Percentiles rank a stretch among this genome's conserved stretches.
Conservation (phyloP, 2,329 filamentous ascomycete genomes). For the Exophiala aquamarina region DNA sequence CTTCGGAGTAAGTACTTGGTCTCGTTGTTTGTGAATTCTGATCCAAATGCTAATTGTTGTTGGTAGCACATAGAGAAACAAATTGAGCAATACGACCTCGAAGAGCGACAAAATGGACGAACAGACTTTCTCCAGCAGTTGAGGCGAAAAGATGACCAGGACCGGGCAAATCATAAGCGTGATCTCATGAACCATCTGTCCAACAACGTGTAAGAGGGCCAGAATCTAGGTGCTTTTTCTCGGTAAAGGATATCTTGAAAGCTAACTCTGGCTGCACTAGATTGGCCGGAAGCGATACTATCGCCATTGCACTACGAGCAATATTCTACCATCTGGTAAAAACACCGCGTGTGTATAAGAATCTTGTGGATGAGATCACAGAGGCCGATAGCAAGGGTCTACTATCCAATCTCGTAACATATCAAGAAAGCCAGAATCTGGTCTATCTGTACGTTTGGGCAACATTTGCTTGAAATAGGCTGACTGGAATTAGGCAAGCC, state of each 20-base stretch:
- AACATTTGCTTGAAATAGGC: not conserved
- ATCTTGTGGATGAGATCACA: constrained; percentile 9
- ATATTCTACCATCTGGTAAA: constrained; percentile 47
- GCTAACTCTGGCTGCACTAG: not conserved
- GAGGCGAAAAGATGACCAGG: constrained; percentile 8
- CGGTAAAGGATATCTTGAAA: not conserved
- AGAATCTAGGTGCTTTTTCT: no score
- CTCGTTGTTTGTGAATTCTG: no score
- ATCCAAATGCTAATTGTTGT: no score
- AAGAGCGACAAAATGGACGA: constrained; percentile 5
- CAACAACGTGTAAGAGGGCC: constrained; percentile 12
- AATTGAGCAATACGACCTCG: constrained; percentile 6
- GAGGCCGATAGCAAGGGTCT: constrained; percentile 5
- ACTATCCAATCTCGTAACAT: constrained; percentile 8
- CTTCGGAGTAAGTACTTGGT: constrained; percentile 1
- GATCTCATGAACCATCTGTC: constrained; percentile 15
- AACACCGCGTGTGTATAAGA: constrained; percentile 26
- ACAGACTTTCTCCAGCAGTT: constrained; percentile 14
- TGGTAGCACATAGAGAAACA: constrained; percentile 6
- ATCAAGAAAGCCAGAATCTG: constrained; percentile 7
- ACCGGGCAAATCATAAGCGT: not conserved
- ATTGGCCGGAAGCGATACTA: constrained; percentile 56
- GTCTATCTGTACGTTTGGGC: constrained; percentile 28
- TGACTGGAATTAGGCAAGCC: constrained; percentile 1
- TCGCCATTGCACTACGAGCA: constrained; percentile 2